phyloP scores from a whole-genome alignment of 2,329 filamentous ascomycete genomes.

The Blastomyces gilchristii region DNA sequence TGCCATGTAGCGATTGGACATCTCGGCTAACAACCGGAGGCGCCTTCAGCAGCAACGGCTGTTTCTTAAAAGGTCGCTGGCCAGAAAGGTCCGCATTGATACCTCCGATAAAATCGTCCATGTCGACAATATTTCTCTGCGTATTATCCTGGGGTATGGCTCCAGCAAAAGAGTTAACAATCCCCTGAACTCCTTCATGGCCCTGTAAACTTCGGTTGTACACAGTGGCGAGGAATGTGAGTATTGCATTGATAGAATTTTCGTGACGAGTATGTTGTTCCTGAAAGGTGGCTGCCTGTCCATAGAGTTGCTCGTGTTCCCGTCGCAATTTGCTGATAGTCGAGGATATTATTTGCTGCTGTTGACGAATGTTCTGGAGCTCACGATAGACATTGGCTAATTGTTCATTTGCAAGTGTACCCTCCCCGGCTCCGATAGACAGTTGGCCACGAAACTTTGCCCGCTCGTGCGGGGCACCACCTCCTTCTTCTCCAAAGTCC shows the following conservation, averaged over 20 bases:
- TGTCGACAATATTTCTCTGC: conserved; percentile 52
- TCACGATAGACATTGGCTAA: conserved; percentile 68
- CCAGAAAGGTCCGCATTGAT: conserved; percentile 14
- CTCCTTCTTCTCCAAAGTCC: conserved; percentile 37
- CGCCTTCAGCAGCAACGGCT: conserved; percentile 39
- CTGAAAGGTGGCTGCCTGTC: conserved; percentile 81
- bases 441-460: conserved; percentile 31
- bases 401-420: conserved; percentile 56
- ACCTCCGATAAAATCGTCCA: conserved; percentile 43
- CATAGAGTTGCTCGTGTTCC: conserved; percentile 80
- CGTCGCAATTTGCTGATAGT: conserved; percentile 71
- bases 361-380: conserved; percentile 68
- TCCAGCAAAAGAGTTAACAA: conserved; percentile 74
- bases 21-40: conserved; percentile 22
- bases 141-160: conserved; percentile 53
- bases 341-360: conserved; percentile 74
- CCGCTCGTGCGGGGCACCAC: conserved; percentile 26
- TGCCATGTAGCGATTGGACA: conserved; percentile 24
- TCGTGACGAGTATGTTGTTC: conserved; percentile 92
- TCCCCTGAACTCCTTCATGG: conserved; percentile 61
- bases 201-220: conserved; percentile 90
- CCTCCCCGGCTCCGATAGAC: conserved; percentile 30
- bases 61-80: conserved; percentile 37
- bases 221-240: conserved; percentile 92
- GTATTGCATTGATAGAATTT: conserved; percentile 96